Base-by-base conservation (phyloP, 345 rosid genomes). In the Brassica cretica region DNA sequence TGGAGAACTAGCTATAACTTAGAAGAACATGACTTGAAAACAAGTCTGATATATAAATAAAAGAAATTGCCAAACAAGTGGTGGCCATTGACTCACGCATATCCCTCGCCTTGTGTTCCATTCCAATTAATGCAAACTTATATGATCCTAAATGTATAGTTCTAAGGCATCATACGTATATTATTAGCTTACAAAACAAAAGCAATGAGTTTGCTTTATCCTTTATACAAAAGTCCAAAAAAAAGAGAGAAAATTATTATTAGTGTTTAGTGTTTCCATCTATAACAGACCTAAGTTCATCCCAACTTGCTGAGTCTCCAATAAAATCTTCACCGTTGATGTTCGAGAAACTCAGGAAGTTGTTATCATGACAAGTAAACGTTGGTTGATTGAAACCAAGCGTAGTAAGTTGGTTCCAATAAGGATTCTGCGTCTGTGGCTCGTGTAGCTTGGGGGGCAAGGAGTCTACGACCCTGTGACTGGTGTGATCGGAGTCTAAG, bases 261-360 rank as follows among this genome's bases (percentile, higher is more conserved):
- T 15, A 66, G 70, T 16, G 80, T 75, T 80, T 66, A 5, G 59
- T 80, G 51, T 71, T 75, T 8, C 83, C 83, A 64, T 87, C 87
- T 7, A 89, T 88, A n/a, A 89, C 86, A 12, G 89, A 84, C 68
- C 87, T 82, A 29, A 91, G 85, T 81, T 89, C 96, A 79, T 91
- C 96, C 91, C 93, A 91, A 81, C 84, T 85, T 66, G 85, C 88
- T 11, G 68, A 33, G 46, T 87, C 78, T 39, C 56, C 74, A 6
- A 89, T 68, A 46, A 80, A 71, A 74, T 89, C 89, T 66, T 79
- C 87, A 66, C 80, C 83, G 55, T 68, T 80, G 2, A 71, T 71
- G 69, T 85, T 77, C 85, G 85, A 84, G 15, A 80, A 73, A 76
- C 70, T 76, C 29, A 76, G 56, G 66, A 64, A 41, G 76, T 72